Percentiles rank a stretch among this genome's conserved stretches.
phyloP scores from a whole-genome alignment of 345 rosid species.

The Populus alba region DNA sequence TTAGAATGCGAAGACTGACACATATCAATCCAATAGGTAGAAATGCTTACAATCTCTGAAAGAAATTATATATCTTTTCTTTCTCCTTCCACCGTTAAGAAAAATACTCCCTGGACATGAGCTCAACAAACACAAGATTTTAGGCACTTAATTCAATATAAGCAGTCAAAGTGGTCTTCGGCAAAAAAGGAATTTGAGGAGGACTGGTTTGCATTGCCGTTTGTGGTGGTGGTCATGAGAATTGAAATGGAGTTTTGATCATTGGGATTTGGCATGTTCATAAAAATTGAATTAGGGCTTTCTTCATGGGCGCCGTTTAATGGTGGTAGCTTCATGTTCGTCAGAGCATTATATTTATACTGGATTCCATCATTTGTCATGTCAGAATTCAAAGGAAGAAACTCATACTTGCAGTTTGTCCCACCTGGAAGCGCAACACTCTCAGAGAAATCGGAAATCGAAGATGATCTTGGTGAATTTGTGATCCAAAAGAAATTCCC shows the following conservation, averaged over 20 bases:
- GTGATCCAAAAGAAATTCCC: conserved; percentile 53
- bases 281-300: conserved; percentile 26
- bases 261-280: conserved; percentile 16
- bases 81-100: background rate
- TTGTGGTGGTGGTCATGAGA: conserved; percentile 19
- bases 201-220: conserved; percentile 22
- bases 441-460: conserved; percentile 26
- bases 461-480: conserved; percentile 19
- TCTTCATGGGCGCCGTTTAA: conserved; percentile 32
- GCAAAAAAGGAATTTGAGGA: conserved; percentile 14
- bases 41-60: conserved; percentile 4
- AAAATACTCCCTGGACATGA: conserved; percentile 10
- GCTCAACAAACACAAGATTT: background rate
- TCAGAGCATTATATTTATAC: conserved; percentile 19
- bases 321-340: conserved; percentile 27
- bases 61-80: background rate
- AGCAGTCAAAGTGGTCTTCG: conserved; percentile 18
- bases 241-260: conserved; percentile 18
- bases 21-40: background rate
- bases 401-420: conserved; percentile 20
- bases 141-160: conserved; percentile 16
- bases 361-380: conserved; percentile 13
- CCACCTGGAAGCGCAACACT: conserved; percentile 18
- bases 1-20: background rate
- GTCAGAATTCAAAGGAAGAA: conserved; percentile 26